Conservation (phyloP, 805 yeast genomes). For the Saccharomycopsis capsularis region DNA sequence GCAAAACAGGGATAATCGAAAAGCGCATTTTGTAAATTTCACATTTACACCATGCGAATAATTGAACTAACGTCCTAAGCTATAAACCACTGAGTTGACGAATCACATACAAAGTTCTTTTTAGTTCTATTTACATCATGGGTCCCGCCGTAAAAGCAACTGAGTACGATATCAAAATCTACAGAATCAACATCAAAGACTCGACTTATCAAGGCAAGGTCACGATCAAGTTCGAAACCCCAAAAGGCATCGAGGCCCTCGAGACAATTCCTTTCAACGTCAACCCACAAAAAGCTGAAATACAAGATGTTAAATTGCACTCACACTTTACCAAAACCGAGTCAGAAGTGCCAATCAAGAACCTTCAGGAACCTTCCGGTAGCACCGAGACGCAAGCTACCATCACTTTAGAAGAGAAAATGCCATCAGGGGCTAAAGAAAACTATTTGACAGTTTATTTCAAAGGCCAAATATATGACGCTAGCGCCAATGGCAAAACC, state of each 20-base stretch:
- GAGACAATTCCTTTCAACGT: not conserved
- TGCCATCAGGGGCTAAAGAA: not conserved
- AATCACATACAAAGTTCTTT: no score
- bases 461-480: not conserved
- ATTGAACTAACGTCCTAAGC: no score
- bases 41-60: no score
- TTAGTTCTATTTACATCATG: no score
- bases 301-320: not conserved
- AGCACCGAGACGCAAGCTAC: not conserved
- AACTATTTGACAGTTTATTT: not conserved
- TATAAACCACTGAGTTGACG: no score
- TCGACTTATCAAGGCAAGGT: not conserved
- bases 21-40: no score
- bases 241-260: not conserved
- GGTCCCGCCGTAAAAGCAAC: not conserved
- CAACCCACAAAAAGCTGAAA: not conserved
- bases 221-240: not conserved
- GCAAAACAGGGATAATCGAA: no score
- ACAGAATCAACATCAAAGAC: not conserved
- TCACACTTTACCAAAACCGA: slow-evolving; percentile 9
- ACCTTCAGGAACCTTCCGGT: not conserved
- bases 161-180: not conserved
- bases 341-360: slow-evolving; percentile 1
- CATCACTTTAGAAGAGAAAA: slow-evolving; percentile 1
- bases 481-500: not conserved